These are phyloP conservation scores for Mycena filopes DNA, from an alignment of 768 basidiomycete genomes.

Conservation along the genomic window DNA sequence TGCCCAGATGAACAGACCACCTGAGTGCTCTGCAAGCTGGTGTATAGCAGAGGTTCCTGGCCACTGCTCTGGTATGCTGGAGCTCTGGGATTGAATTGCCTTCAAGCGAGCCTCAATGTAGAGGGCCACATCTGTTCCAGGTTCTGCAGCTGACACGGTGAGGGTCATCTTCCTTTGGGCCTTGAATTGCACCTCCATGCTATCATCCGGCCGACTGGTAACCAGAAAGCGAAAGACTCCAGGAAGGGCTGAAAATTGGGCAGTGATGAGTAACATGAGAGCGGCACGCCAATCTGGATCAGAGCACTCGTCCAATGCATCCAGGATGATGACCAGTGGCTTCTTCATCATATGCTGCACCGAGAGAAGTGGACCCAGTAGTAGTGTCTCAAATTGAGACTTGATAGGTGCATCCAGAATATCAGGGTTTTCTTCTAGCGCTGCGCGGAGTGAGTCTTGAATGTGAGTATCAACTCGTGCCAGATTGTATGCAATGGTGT, in stretches of 20 bases:
- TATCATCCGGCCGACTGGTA: neutral
- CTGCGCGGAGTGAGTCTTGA: neutral
- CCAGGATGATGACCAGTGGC: neutral
- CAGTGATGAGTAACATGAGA: neutral
- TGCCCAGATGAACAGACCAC: neutral
- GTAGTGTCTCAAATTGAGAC: neutral
- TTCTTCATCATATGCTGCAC: neutral
- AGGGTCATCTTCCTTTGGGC: neutral
- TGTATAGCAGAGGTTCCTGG: neutral
- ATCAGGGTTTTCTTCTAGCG: neutral
- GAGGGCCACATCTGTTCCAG: neutral
- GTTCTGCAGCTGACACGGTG: neutral
- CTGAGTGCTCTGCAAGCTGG: neutral
- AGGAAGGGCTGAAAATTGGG: neutral
- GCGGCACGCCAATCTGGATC: neutral
- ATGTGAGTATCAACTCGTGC: neutral
- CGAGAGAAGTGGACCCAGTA: neutral
- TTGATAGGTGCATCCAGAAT: neutral
- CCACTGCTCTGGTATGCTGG: neutral
- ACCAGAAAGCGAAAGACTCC: neutral
- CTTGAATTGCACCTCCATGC: neutral
- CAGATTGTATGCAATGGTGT: neutral
- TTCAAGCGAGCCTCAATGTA: neutral
- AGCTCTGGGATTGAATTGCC: neutral
- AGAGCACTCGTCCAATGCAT: neutral